Evolutionary conservation across 768 basidiomycete genomes (phyloP).

Genomic region (Dentipellis fragilis): DNA sequence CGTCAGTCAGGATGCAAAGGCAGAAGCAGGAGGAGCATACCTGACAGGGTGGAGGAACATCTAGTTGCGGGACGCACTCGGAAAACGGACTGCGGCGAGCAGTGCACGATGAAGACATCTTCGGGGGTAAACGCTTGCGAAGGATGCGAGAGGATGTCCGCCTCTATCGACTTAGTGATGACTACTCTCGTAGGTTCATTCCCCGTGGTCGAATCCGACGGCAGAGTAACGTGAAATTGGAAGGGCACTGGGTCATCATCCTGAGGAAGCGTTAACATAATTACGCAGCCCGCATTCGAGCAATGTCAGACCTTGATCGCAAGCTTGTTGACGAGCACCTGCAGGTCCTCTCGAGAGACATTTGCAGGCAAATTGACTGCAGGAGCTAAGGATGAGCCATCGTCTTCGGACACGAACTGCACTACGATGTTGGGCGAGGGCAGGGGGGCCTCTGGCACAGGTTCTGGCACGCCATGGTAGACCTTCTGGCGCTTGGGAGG

Average conservation of each 20-base stretch:
- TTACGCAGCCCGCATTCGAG: slow-evolving; percentile 1
- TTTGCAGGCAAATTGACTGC: slow-evolving; percentile 86
- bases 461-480: slow-evolving; percentile 65
- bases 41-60: slow-evolving; percentile 87
- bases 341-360: slow-evolving; percentile 72
- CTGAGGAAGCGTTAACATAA: slow-evolving; percentile 24
- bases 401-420: slow-evolving; percentile 86
- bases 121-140: slow-evolving; percentile 71
- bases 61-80: slow-evolving; percentile 87
- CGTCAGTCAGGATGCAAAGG: slow-evolving; percentile 2
- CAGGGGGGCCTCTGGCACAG: slow-evolving; percentile 37
- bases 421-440: slow-evolving; percentile 69
- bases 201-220: slow-evolving; percentile 35
- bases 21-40: slow-evolving; percentile 27
- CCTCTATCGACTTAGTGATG: slow-evolving; percentile 75
- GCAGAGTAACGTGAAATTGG: slow-evolving; percentile 75
- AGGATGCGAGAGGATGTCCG: slow-evolving; percentile 67
- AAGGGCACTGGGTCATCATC: slow-evolving; percentile 89
- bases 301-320: slow-evolving; percentile 49
- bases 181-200: slow-evolving; percentile 61
- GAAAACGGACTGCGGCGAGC: slow-evolving; percentile 94
- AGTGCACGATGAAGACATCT: slow-evolving; percentile 80
- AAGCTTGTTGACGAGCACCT: slow-evolving; percentile 84
- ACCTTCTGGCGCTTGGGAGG: slow-evolving; percentile 84
- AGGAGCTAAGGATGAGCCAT: slow-evolving; percentile 73